Evolutionary conservation across 352 stramenopile genomes (phyloP).

Genomic region (Phytophthora palmivora): DNA sequence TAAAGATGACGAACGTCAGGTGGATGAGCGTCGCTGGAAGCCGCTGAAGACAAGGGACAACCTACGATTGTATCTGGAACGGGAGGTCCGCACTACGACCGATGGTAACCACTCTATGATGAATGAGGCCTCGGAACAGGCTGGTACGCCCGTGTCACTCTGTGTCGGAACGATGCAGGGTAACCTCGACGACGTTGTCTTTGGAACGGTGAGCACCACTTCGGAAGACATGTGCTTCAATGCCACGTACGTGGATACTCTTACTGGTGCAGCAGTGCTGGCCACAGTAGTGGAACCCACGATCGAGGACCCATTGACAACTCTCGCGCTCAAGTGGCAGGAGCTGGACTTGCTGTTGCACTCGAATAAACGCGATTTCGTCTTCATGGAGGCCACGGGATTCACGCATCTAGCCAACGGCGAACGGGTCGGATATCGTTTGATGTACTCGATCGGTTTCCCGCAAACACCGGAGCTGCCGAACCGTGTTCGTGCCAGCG

Average conservation of each 20-base stretch:
- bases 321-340: slow-evolving; percentile 43
- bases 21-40: slow-evolving; percentile 56
- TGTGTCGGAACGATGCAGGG: slow-evolving; percentile 42
- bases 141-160: slow-evolving; percentile 36
- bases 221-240: slow-evolving; percentile 47
- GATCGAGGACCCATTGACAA: slow-evolving; percentile 38
- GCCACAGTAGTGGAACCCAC: slow-evolving; percentile 37
- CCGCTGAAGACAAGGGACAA: slow-evolving; percentile 44
- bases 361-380: slow-evolving; percentile 47
- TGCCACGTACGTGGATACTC: slow-evolving; percentile 41
- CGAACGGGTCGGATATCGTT: slow-evolving; percentile 44
- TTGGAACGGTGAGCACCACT: slow-evolving; percentile 36
- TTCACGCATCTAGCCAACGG: slow-evolving; percentile 40
- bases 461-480: slow-evolving; percentile 41
- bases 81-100: slow-evolving; percentile 41
- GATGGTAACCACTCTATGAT: slow-evolving; percentile 36
- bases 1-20: slow-evolving; percentile 24
- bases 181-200: slow-evolving; percentile 49
- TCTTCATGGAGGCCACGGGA: slow-evolving; percentile 48
- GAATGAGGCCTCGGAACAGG: slow-evolving; percentile 40
- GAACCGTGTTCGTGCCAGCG: slow-evolving; percentile 30
- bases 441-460: slow-evolving; percentile 52
- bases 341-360: slow-evolving; percentile 37
- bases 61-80: slow-evolving; percentile 39
- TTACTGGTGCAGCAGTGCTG: slow-evolving; percentile 33